Evolutionary conservation across 768 basidiomycete species (phyloP).

Genomic region (Amanita molliuscula): DNA sequence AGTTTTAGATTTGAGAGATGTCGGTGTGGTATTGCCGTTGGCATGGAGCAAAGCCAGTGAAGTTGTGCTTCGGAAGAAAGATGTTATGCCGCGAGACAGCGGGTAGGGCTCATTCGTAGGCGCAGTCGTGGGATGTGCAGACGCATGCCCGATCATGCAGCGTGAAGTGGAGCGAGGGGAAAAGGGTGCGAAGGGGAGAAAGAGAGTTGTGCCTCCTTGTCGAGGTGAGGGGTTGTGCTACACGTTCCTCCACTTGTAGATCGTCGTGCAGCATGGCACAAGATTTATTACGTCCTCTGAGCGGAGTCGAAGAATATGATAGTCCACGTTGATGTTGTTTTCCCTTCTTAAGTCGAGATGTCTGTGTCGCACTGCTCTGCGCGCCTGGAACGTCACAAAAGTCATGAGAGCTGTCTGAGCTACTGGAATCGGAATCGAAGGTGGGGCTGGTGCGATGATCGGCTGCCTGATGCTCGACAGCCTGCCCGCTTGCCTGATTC

Average conservation of each 20-base stretch:
- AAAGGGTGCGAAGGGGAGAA: conserved; percentile 6
- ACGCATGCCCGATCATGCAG: conserved; percentile 5
- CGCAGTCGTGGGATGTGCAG: conserved; percentile 3
- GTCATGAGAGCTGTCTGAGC: conserved; percentile 2
- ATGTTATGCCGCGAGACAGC: not conserved
- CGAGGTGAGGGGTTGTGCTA: not conserved
- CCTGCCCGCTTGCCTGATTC: not conserved
- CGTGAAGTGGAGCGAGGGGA: conserved; percentile 1
- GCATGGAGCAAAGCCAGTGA: conserved; percentile 1
- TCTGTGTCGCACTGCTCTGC: not conserved
- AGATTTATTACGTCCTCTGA: not conserved
- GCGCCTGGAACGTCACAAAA: not conserved
- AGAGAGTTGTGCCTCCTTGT: conserved; percentile 5
- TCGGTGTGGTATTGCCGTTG: not conserved
- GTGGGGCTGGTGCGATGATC: not conserved
- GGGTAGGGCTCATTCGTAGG: not conserved
- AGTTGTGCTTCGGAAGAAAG: conserved; percentile 6
- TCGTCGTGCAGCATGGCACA: not conserved
- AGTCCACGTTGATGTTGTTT: not conserved
- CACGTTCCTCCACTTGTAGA: not conserved
- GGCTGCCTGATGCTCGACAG: not conserved
- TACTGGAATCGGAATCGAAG: conserved; percentile 4
- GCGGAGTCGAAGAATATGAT: not conserved
- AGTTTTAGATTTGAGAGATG: conserved; percentile 1
- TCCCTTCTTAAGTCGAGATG: not conserved